Percentiles rank a stretch among this genome's conserved stretches.
Conservation (phyloP, 257 asterid species). For the Fraxinus anomala region DNA sequence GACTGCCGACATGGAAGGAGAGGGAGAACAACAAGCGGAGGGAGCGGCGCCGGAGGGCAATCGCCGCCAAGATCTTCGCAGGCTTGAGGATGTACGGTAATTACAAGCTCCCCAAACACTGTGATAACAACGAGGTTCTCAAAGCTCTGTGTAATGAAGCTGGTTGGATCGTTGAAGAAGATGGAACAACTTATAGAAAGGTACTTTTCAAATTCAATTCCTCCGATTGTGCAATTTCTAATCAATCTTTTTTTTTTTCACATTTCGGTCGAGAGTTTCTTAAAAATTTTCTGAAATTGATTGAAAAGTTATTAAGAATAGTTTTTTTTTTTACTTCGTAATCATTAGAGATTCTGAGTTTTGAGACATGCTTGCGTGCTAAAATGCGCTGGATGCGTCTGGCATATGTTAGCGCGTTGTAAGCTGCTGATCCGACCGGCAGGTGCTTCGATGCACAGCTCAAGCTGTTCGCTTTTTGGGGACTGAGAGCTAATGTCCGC, state of each 20-base stretch:
- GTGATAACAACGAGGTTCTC: slow-evolving; percentile 94
- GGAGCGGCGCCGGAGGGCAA: slow-evolving; percentile 91
- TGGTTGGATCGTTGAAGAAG: slow-evolving; percentile 90
- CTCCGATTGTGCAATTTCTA: not conserved
- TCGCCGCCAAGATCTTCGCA: slow-evolving; percentile 91
- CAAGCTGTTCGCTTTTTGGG: slow-evolving; percentile 3
- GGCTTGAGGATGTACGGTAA: slow-evolving; percentile 88
- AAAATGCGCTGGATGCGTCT: slow-evolving; percentile 43
- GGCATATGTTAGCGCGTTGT: slow-evolving; percentile 25
- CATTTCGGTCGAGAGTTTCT: not conserved
- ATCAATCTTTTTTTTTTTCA: too few species aligned
- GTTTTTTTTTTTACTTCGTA: too few species aligned
- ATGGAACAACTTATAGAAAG: slow-evolving; percentile 91
- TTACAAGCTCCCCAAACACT: slow-evolving; percentile 88
- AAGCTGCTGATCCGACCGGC: slow-evolving; percentile 32
- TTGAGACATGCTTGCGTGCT: slow-evolving; percentile 17
- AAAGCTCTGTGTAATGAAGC: slow-evolving; percentile 93
- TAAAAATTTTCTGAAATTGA: not conserved
- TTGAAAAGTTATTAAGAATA: too few species aligned
- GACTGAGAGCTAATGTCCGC: slow-evolving; percentile 36
- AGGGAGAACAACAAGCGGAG: slow-evolving; percentile 94
- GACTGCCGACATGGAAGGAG: slow-evolving; percentile 97
- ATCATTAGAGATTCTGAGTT: too few species aligned
- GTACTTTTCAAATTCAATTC: slow-evolving; percentile 33
- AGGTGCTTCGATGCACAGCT: slow-evolving; percentile 21